phyloP scores from a whole-genome alignment of 768 basidiomycete species.

The Mycena rebaudengoi region DNA sequence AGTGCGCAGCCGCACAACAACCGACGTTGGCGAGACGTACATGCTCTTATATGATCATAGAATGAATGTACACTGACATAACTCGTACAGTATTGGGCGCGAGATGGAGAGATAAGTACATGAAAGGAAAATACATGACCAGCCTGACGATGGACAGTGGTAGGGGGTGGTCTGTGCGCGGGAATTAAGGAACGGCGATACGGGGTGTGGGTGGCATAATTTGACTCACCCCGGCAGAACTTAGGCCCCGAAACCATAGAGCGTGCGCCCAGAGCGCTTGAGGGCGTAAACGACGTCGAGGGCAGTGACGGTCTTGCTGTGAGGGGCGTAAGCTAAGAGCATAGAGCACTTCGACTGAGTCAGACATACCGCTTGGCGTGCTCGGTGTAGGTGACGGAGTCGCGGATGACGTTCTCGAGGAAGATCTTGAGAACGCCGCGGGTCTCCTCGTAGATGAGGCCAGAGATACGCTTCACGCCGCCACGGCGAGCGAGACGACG shows the following conservation, averaged over 20 bases:
- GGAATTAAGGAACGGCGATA: background rate
- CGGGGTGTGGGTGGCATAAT: background rate
- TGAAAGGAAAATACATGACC: too few species aligned
- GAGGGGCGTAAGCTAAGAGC: background rate
- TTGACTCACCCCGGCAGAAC: background rate
- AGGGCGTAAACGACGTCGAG: slow-evolving; percentile 91
- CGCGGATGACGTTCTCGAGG: slow-evolving; percentile 90
- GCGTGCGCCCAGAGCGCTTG: slow-evolving; percentile 85
- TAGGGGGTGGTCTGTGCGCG: background rate
- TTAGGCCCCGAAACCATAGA: slow-evolving; percentile 92
- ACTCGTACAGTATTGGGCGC: too few species aligned
- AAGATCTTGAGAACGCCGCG: slow-evolving; percentile 95
- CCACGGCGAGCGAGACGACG: too few species aligned
- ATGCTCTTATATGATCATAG: too few species aligned
- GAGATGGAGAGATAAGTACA: too few species aligned
- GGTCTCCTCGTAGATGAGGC: too few species aligned
- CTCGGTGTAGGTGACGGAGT: slow-evolving; percentile 98
- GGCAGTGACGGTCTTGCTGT: slow-evolving; percentile 84
- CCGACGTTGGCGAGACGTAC: too few species aligned
- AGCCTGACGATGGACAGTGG: too few species aligned
- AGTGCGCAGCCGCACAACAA: too few species aligned
- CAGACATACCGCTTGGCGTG: slow-evolving; percentile 78
- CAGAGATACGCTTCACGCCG: too few species aligned
- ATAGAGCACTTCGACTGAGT: background rate
- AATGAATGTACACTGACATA: too few species aligned